Base-by-base conservation (phyloP, 148 eudicot species). In the Arbutus unedo region DNA sequence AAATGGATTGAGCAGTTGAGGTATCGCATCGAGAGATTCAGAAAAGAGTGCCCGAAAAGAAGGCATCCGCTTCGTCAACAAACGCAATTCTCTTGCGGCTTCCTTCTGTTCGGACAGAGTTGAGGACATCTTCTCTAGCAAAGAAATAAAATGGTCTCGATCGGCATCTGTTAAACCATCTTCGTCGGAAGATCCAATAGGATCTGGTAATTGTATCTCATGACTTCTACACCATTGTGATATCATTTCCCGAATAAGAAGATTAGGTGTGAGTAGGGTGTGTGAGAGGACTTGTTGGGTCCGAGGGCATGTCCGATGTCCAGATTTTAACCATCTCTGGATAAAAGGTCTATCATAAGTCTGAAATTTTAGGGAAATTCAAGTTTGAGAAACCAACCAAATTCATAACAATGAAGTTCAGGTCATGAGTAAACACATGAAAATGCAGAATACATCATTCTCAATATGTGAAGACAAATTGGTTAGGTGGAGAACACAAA, bases 241-340 rank as follows among this genome's bases (percentile, higher is more conserved):
- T 76, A 96, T 93, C 94, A 96, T 81, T 14, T 92, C 94, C 81
- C 87, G 79, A 68, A 93, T 82, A 84, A 93, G 83, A 85, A 86
- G 84, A 83, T 96, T 96, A 11, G 98, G 96, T 13, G 91, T 92
- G 15, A 96, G 92, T 71, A 87, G 82, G 16, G 93, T 89, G 80
- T 96, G 98, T 0, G 99, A 90, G 15, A 96, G 96, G 16, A 96
- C 97, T 82, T 96, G 99, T 49, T 96, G 94, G 2, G 98, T 96
- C 47, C 81, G 79, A 44, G 99, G 99, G 86, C 99, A 96, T 15
- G 92, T 85, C 81, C 91, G 83, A 64, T 94, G 88, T 85, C 99
- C 99, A 51, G 93, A 76, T 84, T 94, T 96, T 84, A 96, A 83
- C 97, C 95, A 96, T 85, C 90, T 92, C 79, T 93, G 93, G 76